Conservation (phyloP, 345 rosid genomes). For the Triadica sebifera region DNA sequence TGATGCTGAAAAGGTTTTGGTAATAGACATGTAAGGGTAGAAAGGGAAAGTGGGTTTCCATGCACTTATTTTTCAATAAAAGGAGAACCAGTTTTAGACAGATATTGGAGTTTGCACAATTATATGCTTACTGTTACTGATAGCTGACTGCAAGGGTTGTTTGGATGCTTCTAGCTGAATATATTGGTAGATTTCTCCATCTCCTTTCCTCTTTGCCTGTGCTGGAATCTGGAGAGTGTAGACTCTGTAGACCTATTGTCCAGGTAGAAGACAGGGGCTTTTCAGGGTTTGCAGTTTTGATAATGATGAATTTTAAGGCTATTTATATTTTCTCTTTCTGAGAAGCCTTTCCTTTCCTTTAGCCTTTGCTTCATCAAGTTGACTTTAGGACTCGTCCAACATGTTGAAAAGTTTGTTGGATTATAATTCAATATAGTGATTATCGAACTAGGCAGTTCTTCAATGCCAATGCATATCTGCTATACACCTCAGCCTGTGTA, state of each 20-base stretch:
- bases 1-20: not conserved
- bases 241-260: not conserved
- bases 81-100: not conserved
- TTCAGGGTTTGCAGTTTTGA: not conserved
- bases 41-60: not conserved
- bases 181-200: not conserved
- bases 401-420: not conserved
- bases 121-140: not conserved
- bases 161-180: not conserved
- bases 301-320: not conserved
- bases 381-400: not conserved
- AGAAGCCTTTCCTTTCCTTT: not conserved
- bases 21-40: not conserved
- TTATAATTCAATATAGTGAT: not conserved
- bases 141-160: not conserved
- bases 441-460: not conserved
- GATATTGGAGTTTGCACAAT: not conserved
- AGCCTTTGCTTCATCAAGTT: not conserved
- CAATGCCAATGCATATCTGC: not conserved
- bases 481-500: not conserved
- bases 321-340: not conserved
- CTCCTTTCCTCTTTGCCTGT: not conserved
- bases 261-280: not conserved
- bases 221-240: not conserved
- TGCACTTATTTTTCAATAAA: not conserved